These are phyloP conservation scores for Nothophaeocryptopus gaeumannii DNA, from an alignment of 2,329 filamentous ascomycete genomes.

Conservation along the genomic window DNA sequence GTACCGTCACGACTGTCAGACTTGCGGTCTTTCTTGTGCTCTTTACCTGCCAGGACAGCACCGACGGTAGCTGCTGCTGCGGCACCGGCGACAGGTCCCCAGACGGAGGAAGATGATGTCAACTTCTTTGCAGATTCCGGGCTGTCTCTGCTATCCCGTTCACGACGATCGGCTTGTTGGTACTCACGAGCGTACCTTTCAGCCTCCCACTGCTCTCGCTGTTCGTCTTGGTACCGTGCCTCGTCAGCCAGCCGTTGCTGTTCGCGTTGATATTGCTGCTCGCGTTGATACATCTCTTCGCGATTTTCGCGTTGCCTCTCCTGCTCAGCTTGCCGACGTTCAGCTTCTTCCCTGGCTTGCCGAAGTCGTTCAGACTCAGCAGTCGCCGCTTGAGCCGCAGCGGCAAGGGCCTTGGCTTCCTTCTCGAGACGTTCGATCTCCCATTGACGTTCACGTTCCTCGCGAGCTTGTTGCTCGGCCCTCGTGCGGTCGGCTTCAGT, in stretches of 20 bases:
- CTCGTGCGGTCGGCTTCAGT: constrained; percentile 21
- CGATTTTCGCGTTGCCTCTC: constrained; percentile 26
- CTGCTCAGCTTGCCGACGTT: constrained; percentile 17
- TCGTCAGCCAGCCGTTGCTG: constrained; percentile 16
- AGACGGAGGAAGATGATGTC: constrained; percentile 19
- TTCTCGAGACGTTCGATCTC: constrained; percentile 27
- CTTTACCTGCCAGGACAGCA: constrained; percentile 28
- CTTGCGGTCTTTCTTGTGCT: constrained; percentile 23
- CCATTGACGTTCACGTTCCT: constrained; percentile 18
- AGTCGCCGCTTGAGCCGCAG: constrained; percentile 17
- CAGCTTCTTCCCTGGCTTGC: constrained; percentile 20
- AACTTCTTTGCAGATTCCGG: constrained; percentile 22
- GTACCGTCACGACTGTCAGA: constrained; percentile 16
- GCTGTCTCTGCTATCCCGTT: constrained; percentile 12
- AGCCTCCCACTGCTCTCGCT: constrained; percentile 18
- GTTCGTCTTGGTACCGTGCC: constrained; percentile 19
- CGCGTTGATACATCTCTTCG: constrained; percentile 31
- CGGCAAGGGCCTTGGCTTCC: constrained; percentile 22
- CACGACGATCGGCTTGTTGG: constrained; percentile 3
- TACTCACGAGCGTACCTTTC: constrained; percentile 16
- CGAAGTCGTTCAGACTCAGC: constrained; percentile 19
- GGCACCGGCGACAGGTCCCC: constrained; percentile 38
- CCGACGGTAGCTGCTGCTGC: constrained; percentile 33
- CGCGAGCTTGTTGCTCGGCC: constrained; percentile 14
- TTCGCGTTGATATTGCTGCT: constrained; percentile 18